Base-by-base conservation (phyloP, 345 rosid genomes). In the Triadica sebifera region DNA sequence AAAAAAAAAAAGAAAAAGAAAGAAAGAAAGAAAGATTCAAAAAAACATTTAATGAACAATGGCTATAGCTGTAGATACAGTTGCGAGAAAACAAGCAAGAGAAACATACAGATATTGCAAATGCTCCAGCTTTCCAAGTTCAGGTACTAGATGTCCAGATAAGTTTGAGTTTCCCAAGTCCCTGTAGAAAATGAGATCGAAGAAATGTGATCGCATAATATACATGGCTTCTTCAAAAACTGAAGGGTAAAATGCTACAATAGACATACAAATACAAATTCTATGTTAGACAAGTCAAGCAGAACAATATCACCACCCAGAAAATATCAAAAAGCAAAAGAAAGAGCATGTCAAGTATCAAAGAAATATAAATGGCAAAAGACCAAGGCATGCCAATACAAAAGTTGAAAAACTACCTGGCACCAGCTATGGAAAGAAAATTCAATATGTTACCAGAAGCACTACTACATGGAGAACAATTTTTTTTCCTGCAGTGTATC, bases 101-200 rank as follows among this genome's bases (percentile, higher is more conserved):
- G 25, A 56, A 47, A 66, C 96, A 68, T 87, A 95, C 99, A 95
- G 83, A 73, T 95, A 95, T 75, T 93, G 97, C 83, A 95, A 76
- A 81, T 89, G 97, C 78, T 95, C 89, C 16, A 95, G 91, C 85
- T 88, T 90, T 57, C 96, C 98, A 29, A 95, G 90, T 65, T 93
- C 97, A 4, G 96, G 83, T 17, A 92, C 96, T 59, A 95, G 87
- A 84, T 85, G 96, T 76, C 99, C 99, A 49, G 92, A 89, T 25
- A 95, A 85, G 76, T 91, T 89, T 49, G 98, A 89, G 62, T 95
- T 95, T 46, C 99, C 99, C 79, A 95, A 83, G 84, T 95, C 99
- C 86, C 99, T 95, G 94, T 66, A 78, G 49, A 70, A 55, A 74
- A 67, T 2, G 22, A 71, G 13, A 24, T 6, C 0, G 29, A 5